Evolutionary conservation across 352 stramenopile genomes (phyloP).

Genomic region (Globisporangium barbulae): DNA sequence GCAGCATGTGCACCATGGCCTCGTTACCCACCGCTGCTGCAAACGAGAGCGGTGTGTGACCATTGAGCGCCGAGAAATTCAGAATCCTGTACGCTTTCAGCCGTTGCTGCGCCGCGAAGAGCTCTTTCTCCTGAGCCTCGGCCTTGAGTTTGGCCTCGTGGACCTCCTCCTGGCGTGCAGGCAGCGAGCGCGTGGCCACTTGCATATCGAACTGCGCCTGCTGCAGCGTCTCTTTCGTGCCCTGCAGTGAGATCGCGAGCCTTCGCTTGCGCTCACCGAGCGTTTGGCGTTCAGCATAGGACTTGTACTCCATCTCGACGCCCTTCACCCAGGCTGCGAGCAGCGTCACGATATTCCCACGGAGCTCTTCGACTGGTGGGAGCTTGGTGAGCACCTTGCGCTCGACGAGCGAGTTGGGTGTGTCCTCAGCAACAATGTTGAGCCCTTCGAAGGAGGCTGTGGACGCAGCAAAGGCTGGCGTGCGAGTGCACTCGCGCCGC

Average conservation of each 20-base stretch:
- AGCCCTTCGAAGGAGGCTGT: conserved; percentile 24
- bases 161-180: conserved; percentile 61
- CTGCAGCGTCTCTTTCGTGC: conserved; percentile 34
- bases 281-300: conserved; percentile 45
- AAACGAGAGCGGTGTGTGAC: conserved; percentile 71
- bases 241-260: conserved; percentile 35
- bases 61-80: conserved; percentile 51
- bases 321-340: conserved; percentile 70
- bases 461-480: conserved; percentile 35
- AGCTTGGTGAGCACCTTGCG: conserved; percentile 21
- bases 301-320: conserved; percentile 76
- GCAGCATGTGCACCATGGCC: conserved; percentile 65
- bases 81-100: conserved; percentile 50
- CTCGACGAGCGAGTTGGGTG: conserved; percentile 5
- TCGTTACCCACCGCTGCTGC: conserved; percentile 68
- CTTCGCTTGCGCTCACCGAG: conserved; percentile 51
- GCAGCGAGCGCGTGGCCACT: conserved; percentile 58
- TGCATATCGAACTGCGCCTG: conserved; percentile 55
- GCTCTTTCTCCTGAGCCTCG: conserved; percentile 33
- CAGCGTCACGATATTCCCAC: conserved; percentile 45
- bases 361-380: conserved; percentile 31
- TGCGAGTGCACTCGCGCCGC: conserved; percentile 62
- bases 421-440: conserved; percentile 1
- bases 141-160: conserved; percentile 26
- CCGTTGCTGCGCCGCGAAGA: conserved; percentile 39